Percentiles rank a stretch among this genome's conserved stretches.
These are phyloP conservation scores for Mucor sp. DNA, from an alignment of 371 early-diverging fungal species.

Conservation along the genomic window DNA sequence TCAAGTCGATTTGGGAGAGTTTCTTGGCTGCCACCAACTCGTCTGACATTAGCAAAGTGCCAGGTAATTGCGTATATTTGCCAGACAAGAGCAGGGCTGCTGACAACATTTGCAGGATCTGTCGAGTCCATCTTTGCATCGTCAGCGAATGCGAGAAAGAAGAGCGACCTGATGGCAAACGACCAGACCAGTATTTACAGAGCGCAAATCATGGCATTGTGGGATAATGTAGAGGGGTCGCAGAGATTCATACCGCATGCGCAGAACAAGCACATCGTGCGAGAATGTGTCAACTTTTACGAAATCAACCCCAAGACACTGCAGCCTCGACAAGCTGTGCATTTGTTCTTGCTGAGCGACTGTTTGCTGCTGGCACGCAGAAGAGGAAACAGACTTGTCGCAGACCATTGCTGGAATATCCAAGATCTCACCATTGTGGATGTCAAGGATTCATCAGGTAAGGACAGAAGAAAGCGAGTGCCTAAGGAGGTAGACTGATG, in stretches of 20 bases:
- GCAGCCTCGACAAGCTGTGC: slow-evolving; percentile 76
- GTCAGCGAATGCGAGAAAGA: slow-evolving; percentile 22
- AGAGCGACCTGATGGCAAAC: slow-evolving; percentile 45
- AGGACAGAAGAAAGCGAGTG: background rate
- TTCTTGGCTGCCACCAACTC: slow-evolving; percentile 55
- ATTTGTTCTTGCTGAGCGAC: slow-evolving; percentile 82
- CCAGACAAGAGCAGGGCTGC: background rate
- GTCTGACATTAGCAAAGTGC: slow-evolving; percentile 8
- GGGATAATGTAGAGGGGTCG: slow-evolving; percentile 80
- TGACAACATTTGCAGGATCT: background rate
- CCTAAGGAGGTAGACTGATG: background rate
- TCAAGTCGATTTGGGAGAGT: slow-evolving; percentile 64
- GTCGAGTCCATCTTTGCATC: slow-evolving; percentile 17
- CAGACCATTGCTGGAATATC: slow-evolving; percentile 78
- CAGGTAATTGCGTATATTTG: background rate
- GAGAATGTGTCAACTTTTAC: slow-evolving; percentile 74
- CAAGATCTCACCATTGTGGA: slow-evolving; percentile 80
- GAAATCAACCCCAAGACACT: slow-evolving; percentile 80
- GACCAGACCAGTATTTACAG: slow-evolving; percentile 62
- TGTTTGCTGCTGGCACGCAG: slow-evolving; percentile 81
- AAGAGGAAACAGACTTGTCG: slow-evolving; percentile 73
- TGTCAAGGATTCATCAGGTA: slow-evolving; percentile 78
- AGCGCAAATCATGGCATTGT: slow-evolving; percentile 69
- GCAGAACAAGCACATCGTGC: slow-evolving; percentile 76
- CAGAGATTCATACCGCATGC: slow-evolving; percentile 79